Evolutionary conservation across 2,329 filamentous ascomycete species (phyloP), one percentile per base, ranked within the genome.

Genomic region (Fusarium heterosporum): DNA sequence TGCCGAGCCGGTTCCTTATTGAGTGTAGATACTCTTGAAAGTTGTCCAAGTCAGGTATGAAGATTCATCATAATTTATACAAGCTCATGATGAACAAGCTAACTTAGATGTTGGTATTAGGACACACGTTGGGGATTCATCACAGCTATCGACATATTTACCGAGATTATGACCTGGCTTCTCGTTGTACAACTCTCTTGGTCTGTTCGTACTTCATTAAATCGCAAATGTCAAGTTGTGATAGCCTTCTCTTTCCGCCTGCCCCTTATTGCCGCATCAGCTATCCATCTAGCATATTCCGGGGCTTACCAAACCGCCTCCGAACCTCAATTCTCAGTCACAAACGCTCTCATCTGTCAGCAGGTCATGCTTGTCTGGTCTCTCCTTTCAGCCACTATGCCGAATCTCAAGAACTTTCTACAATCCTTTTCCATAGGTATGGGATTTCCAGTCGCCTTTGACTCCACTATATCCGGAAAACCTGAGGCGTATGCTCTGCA

Each of bases 341-440:
- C 63, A 13, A 61, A 71, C 11, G 52, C 49, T 11, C 32, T 71
- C 1, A 40, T 71, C 0, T 49, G 45, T 8, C 68, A 71, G 3
- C 68, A 71, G 8, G 34, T 59, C 14, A 68, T 71, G 62, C 50
- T 71, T 8, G 49, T 47, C 0, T 71, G 68, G 65, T 71, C 68
- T 3, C 34, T 71, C 6, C 60, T 71, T 6, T 71, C 68, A 1
- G 68, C 68, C 1, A 71, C 68, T 0, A 46, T 71, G 14, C 68
- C 68, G 0, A 71, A 71, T 16, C 42, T 71, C 0, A 71, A 71
- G 36, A 71, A 67, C 42, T 71, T 71, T 3, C 46, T 71, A 11
- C 70, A 70, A 11, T 71, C 68, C 0, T 71, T 71, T 25, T 70
- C 64, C 0, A 67, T 71, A 7, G 68, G 68, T 0, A 69, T 71